Base-by-base conservation (phyloP, 768 basidiomycete species). In the Mrakia frigida region DNA sequence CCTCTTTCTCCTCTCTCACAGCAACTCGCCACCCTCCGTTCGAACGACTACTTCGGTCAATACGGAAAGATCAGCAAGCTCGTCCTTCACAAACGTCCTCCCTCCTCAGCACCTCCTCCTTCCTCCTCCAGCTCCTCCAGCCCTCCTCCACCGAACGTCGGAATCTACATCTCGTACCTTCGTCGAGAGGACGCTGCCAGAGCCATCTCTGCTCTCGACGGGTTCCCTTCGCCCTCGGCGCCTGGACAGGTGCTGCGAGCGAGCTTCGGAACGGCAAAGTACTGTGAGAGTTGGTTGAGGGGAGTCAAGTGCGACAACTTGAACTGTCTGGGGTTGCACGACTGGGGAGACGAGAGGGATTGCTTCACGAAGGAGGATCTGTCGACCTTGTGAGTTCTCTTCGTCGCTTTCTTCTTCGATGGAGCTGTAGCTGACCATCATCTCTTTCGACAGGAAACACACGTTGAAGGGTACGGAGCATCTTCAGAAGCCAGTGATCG, bases 11-110 rank as follows among this genome's bases (percentile, higher is more conserved):
- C 70, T 9, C 18, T 28, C 31, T 21, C 21, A 6, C 53, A 78
- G 77, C 77, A 78, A 78, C 73, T 98, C 79, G 90, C 94, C 1
- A 92, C 94, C 18, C 85, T 99, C 56, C 92, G 96, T 65, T 94
- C 93, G 7, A 90, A 90, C 80, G 97, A 99, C 80, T 98, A 97
- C 82, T 98, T 98, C 82, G 97, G 97, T 14, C 94, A 97, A 82
- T 99, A 98, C 83, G 97, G 97, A 80, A 98, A 95, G 86, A 98
- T 99, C 80, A 89, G 91, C 60, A 96, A 96, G 85, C 93, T 99
- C 68, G 86, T 98, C 73, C 88, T 99, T 41, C 90, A 93, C 70
- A 98, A 98, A 83, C 90, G 96, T 53, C 91, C 90, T 7, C 86
- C 90, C 6, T 88, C 92, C 13, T 74, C 80, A 88, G 74, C 88